Percentiles rank a stretch among this genome's conserved stretches.
Evolutionary conservation across 371 early-diverging fungal species (phyloP).

Genomic region (Lichtheimia ornata): DNA sequence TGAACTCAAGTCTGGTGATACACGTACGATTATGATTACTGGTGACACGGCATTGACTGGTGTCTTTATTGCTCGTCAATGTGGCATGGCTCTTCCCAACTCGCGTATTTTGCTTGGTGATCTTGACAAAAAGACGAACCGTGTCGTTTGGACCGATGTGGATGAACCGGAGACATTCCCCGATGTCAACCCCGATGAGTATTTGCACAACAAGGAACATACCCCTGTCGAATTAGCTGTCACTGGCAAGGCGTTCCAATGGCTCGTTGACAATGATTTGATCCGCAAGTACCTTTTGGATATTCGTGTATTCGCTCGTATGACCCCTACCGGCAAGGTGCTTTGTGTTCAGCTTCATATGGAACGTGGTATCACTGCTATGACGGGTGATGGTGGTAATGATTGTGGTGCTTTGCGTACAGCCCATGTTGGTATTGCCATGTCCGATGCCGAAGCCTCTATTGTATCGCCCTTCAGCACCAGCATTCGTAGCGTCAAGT

Average conservation of each 20-base stretch:
- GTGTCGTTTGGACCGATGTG: slow-evolving; percentile 26
- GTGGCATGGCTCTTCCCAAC: slow-evolving; percentile 28
- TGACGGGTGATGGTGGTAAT: slow-evolving; percentile 99
- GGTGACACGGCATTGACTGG: slow-evolving; percentile 91
- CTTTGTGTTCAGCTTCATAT: slow-evolving; percentile 59
- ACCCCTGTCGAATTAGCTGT: slow-evolving; percentile 62
- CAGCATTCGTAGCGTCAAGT: slow-evolving; percentile 32
- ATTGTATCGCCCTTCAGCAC: slow-evolving; percentile 86
- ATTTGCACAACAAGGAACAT: slow-evolving; percentile 18
- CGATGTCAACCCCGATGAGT: slow-evolving; percentile 8
- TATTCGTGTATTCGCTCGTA: slow-evolving; percentile 75
- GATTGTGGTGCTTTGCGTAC: slow-evolving; percentile 95
- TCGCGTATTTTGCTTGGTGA: slow-evolving; percentile 63
- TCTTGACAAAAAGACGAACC: slow-evolving; percentile 64
- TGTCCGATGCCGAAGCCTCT: slow-evolving; percentile 75
- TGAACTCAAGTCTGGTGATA: slow-evolving; percentile 74
- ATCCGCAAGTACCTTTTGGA: slow-evolving; percentile 45
- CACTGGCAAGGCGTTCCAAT: slow-evolving; percentile 66
- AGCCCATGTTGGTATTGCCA: slow-evolving; percentile 93
- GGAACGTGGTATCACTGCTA: slow-evolving; percentile 70
- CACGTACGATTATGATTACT: slow-evolving; percentile 87
- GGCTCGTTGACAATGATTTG: slow-evolving; percentile 25
- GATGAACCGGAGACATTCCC: slow-evolving; percentile 16
- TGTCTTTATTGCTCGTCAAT: slow-evolving; percentile 59
- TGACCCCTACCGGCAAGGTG: slow-evolving; percentile 76